Base-by-base conservation (phyloP, 2,329 filamentous ascomycete genomes). In the Xylaria sp. region DNA sequence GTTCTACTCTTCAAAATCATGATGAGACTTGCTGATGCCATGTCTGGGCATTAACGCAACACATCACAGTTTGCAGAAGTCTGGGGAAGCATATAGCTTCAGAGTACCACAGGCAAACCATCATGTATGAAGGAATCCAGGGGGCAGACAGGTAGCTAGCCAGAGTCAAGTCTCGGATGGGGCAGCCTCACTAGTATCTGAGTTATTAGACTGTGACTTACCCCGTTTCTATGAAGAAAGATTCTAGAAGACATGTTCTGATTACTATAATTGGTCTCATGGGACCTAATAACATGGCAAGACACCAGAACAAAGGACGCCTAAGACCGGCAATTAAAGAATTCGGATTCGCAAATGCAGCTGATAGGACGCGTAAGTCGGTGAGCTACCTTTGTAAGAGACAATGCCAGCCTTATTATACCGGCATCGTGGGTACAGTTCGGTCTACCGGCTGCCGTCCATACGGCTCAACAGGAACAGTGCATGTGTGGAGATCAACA, bases 141-240 rank as follows among this genome's bases (percentile, higher is more conserved):
- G 22, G 42, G 51, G 55, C 49, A 60, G 41, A 20, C 51, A 44
- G 11, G 7, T 29, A 50, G 46, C 7, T 42, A 13, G 43, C 7
- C 13, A 39, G 26, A 56, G 18, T 45, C 22, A 56, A 45, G 34
- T 56, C 42, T 56, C 39, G 21, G 37, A 48, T 26, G 38, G 19
- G 29, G 37, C 19, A 49, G 7, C 43, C 44, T 26, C 38, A 38
- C n/a, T 21, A 46, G 37, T 20, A 38, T 44, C 16, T 34, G 29
- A 13, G 18, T 19, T 34, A 4, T 17, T 50, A 48, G 20, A 34
- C 29, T 29, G 13, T 44, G 22, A 49, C 39, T 11, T 19, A 37
- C 26, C 42, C 18, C 19, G 39, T 24, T 44, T 42, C 42, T 34
- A 13, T 13, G 16, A 7, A 44, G 21, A 39, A 48, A 42, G 47